Base-by-base conservation (phyloP, 495 filamentous ascomycete species). In the Penicillium longicatenatum region DNA sequence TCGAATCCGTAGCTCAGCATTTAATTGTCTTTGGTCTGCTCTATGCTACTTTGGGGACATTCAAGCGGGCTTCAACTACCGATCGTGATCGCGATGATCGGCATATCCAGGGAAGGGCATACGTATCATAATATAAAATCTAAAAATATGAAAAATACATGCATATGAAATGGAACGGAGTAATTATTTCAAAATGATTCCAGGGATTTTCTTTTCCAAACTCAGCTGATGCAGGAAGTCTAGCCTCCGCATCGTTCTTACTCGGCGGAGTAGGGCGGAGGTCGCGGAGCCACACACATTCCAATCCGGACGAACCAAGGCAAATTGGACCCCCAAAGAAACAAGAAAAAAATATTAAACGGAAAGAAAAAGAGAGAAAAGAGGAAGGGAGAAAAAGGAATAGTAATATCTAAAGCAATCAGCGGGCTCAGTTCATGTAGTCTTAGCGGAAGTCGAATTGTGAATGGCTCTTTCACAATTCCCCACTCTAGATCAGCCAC, bases 401-500 rank as follows among this genome's bases (percentile, higher is more conserved):
- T n/a, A n/a, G n/a, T n/a, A n/a, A n/a, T n/a, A n/a, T n/a, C n/a
- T n/a, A n/a, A n/a, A n/a, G n/a, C n/a, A n/a, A n/a, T n/a, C n/a
- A n/a, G n/a, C n/a, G n/a, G n/a, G n/a, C n/a, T n/a, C n/a, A n/a
- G n/a, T n/a, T n/a, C n/a, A n/a, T n/a, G n/a, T n/a, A n/a, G 12
- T 35, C 10, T 35, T 14, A 35, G 31, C 42, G 11, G 16, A 21
- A 9, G 17, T 26, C 21, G 8, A 24, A 9, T 14, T 7, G 19
- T 30, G 3, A 45, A 48, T 51, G 41, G 50, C 55, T 55, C 51
- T 55, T 58, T 55, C 41, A 12, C 26, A 43, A 48, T 58, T 52
- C 52, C 42, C 52, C 61, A 54, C 60, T 47, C 39, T 41, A 52
- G 54, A 66, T 66, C 62, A 53, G 45, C 61, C n/a, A n/a, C 54